Evolutionary conservation across 768 basidiomycete species (phyloP).

Genomic region (Podaxis pistillaris): DNA sequence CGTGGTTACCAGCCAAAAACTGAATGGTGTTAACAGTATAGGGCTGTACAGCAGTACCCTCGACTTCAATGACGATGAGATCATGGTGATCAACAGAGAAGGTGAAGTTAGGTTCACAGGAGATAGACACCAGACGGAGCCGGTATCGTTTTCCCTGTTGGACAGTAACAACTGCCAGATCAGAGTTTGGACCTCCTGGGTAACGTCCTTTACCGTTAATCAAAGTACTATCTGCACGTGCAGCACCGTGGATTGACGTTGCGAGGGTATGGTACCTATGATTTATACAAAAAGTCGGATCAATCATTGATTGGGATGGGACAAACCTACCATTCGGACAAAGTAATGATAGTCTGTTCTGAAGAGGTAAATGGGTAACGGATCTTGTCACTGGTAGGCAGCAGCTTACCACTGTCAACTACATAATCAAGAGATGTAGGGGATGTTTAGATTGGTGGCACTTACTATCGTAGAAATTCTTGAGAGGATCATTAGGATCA

Average conservation of each 20-base stretch:
- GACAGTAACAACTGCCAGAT: slow-evolving; percentile 35
- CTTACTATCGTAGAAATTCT: slow-evolving; percentile 16
- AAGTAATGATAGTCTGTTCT: slow-evolving; percentile 38
- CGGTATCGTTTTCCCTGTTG: slow-evolving; percentile 30
- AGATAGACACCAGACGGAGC: slow-evolving; percentile 22
- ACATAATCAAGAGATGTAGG: slow-evolving; percentile 8
- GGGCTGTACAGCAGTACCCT: slow-evolving; percentile 25
- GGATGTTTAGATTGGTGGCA: not conserved
- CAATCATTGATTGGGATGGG: not conserved
- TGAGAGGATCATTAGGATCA: slow-evolving; percentile 25
- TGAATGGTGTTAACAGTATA: slow-evolving; percentile 28
- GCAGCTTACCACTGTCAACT: slow-evolving; percentile 33
- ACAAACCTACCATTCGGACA: slow-evolving; percentile 35
- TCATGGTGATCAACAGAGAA: slow-evolving; percentile 47
- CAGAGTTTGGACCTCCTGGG: slow-evolving; percentile 27
- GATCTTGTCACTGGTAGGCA: not conserved
- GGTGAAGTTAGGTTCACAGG: slow-evolving; percentile 31
- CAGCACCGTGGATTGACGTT: slow-evolving; percentile 18
- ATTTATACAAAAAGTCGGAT: not conserved
- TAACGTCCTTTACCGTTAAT: slow-evolving; percentile 39
- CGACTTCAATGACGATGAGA: slow-evolving; percentile 37
- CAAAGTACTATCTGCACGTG: slow-evolving; percentile 28
- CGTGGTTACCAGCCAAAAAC: slow-evolving; percentile 18
- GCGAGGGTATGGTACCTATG: slow-evolving; percentile 24
- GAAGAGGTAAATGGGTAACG: slow-evolving; percentile 24